Evolutionary conservation across 257 asterid species (phyloP).

Genomic region (Solanum tarapatanum): DNA sequence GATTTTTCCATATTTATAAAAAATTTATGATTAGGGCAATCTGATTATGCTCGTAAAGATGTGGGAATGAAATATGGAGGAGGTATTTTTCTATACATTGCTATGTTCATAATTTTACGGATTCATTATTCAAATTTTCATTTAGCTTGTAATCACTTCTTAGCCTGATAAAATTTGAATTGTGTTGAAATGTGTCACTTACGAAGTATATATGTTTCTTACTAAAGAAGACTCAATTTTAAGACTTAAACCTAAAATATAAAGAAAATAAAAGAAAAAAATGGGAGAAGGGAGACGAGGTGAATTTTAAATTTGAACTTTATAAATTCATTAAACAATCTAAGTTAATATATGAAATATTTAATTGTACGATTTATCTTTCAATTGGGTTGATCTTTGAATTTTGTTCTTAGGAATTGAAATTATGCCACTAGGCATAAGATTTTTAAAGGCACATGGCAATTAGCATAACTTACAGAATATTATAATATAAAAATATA

Average conservation of each 20-base stretch:
- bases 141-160: background rate
- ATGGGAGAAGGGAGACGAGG: background rate
- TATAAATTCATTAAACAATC: background rate
- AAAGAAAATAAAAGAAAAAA: background rate
- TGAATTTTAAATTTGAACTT: no score
- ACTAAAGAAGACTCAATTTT: rapidly evolving
- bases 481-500: no score
- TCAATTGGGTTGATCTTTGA: background rate
- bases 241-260: background rate
- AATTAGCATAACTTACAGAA: background rate
- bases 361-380: background rate
- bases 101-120: background rate
- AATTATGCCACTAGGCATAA: background rate
- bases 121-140: background rate
- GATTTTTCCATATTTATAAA: background rate
- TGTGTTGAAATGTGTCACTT: background rate
- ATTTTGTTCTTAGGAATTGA: no score
- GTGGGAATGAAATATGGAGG: background rate
- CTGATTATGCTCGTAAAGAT: background rate
- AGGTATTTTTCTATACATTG: background rate
- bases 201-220: rapidly evolving
- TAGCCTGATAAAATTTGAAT: background rate
- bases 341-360: no score
- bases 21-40: background rate
- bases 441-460: background rate